These are phyloP conservation scores for Globomyces pollinis-pini DNA, from an alignment of 192 early-diverging fungal genomes.

Conservation along the genomic window DNA sequence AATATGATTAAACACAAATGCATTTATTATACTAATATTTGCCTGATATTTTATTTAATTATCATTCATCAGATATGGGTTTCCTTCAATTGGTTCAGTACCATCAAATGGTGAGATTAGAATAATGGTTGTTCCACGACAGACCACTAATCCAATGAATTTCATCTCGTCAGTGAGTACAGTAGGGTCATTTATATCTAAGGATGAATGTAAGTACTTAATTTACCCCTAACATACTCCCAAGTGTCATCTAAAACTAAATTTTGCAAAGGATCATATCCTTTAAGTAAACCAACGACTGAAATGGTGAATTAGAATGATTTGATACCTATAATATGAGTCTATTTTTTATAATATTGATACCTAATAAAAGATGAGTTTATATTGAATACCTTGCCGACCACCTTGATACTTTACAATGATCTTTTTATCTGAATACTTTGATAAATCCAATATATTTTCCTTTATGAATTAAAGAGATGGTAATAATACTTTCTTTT, in stretches of 20 bases:
- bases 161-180: constrained; percentile 44
- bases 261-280: constrained; percentile 87
- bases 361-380: background rate
- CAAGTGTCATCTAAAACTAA: constrained; percentile 89
- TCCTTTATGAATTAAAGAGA: too few species aligned
- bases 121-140: constrained; percentile 82
- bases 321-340: background rate
- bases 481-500: too few species aligned
- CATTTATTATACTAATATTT: too few species aligned
- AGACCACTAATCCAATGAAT: constrained; percentile 77
- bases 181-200: constrained; percentile 23
- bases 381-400: constrained; percentile 70
- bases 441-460: constrained; percentile 84
- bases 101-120: constrained; percentile 87
- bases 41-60: too few species aligned
- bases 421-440: constrained; percentile 89
- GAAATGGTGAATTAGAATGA: background rate
- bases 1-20: too few species aligned
- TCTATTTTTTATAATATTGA: background rate
- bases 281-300: constrained; percentile 88
- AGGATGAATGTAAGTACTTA: background rate
- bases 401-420: constrained; percentile 89
- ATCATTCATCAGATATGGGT: too few species aligned
- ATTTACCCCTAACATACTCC: constrained; percentile 65
- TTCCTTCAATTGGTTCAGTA: constrained; percentile 80